Conservation (phyloP, 352 stramenopile species). For the Blastocystis sp. region DNA sequence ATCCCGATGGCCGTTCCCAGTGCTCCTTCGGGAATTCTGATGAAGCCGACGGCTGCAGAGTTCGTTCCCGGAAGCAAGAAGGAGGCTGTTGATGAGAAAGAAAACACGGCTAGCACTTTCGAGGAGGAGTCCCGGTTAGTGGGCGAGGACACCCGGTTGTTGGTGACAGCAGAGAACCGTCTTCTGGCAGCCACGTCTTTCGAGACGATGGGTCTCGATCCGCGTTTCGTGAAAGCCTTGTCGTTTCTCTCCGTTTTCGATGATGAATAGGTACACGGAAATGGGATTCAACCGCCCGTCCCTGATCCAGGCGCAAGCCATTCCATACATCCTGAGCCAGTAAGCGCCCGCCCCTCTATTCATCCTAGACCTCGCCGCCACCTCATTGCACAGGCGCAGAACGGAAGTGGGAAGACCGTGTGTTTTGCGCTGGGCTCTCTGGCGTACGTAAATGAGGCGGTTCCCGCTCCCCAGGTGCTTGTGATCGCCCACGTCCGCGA, state of each 20-base stretch:
- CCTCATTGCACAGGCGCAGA: conserved; percentile 64
- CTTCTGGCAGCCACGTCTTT: conserved; percentile 62
- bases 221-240: conserved; percentile 38
- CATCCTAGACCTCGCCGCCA: conserved; percentile 52
- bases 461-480: conserved; percentile 35
- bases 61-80: not conserved
- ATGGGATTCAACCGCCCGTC: conserved; percentile 66
- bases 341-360: not conserved
- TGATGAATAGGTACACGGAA: conserved; percentile 41
- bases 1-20: too few species aligned
- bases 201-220: conserved; percentile 60
- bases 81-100: not conserved
- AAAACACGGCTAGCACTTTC: not conserved
- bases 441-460: conserved; percentile 27
- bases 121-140: conserved; percentile 10
- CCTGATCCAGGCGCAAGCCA: conserved; percentile 64
- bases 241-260: not conserved
- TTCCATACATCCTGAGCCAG: conserved; percentile 66
- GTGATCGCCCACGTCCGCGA: conserved; percentile 40
- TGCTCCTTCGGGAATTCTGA: conserved; percentile 12
- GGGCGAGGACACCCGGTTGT: conserved; percentile 27
- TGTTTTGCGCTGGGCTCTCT: conserved; percentile 61
- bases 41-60: conserved; percentile 23
- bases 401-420: conserved; percentile 65
- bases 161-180: conserved; percentile 45